Conservation (phyloP, 495 filamentous ascomycete species). For the Talaromyces thailandensis region DNA sequence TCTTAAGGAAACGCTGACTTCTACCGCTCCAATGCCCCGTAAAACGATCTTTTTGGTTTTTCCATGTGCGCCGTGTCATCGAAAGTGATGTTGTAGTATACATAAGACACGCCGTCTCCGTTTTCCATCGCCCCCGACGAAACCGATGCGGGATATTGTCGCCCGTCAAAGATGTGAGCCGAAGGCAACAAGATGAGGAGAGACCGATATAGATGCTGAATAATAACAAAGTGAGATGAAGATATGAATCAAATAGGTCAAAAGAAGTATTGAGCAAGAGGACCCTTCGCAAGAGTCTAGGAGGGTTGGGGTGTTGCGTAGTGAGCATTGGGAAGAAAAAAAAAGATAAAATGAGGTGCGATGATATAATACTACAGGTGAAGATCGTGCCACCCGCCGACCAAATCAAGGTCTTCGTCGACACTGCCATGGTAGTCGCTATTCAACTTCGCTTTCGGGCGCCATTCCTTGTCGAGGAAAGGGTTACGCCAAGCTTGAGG, state of each 20-base stretch:
- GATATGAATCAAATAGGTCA: conserved; percentile 1
- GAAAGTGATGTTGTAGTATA: conserved; percentile 9
- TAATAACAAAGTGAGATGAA: conserved; percentile 1
- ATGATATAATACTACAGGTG: conserved; percentile 28
- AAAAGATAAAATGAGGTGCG: conserved; percentile 6
- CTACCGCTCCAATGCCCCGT: conserved; percentile 9
- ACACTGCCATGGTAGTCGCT: conserved; percentile 45
- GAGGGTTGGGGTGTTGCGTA: conserved; percentile 3
- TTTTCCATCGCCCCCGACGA: neutral
- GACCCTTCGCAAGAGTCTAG: neutral
- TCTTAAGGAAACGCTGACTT: conserved; percentile 1
- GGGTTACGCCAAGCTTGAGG: conserved; percentile 31
- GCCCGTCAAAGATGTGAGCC: neutral
- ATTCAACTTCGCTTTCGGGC: conserved; percentile 30
- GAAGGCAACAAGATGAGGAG: neutral
- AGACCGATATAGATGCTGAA: neutral
- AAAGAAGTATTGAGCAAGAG: conserved; percentile 1
- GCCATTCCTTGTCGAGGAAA: conserved; percentile 54
- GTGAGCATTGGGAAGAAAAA: conserved; percentile 1
- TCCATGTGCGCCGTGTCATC: conserved; percentile 3
- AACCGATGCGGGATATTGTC: conserved; percentile 3
- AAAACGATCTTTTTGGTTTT: conserved; percentile 4
- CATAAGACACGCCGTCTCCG: conserved; percentile 7
- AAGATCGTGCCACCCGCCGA: conserved; percentile 76
- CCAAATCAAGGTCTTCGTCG: conserved; percentile 75